Percentiles rank a stretch among this genome's conserved stretches.
phyloP scores from a whole-genome alignment of 225 moss, liverwort and hornwort genomes.

The Climacium dendroides region DNA sequence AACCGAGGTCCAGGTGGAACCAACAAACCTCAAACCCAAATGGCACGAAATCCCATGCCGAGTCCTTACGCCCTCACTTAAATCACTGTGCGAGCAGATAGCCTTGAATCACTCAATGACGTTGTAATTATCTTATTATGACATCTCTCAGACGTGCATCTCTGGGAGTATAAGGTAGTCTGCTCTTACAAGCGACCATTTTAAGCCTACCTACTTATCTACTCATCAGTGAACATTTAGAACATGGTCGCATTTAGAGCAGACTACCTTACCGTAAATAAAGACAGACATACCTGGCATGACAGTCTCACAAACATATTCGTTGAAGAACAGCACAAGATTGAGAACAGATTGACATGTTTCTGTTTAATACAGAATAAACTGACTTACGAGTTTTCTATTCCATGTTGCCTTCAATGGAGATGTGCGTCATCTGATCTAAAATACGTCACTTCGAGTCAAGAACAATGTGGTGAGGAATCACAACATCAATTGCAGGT shows the following conservation, averaged over 20 bases:
- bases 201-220: too few relatives aligned
- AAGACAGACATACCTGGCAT: neutral
- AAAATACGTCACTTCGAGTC: neutral
- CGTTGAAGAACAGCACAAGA: neutral
- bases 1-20: constrained; percentile 5
- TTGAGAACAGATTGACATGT: neutral
- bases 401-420: neutral
- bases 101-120: neutral
- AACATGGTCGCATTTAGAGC: too few relatives aligned
- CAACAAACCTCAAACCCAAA: constrained; percentile 40
- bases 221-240: too few relatives aligned
- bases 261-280: too few relatives aligned
- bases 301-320: neutral
- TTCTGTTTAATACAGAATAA: neutral
- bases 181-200: too few relatives aligned
- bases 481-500: neutral
- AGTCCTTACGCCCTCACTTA: constrained; percentile 38
- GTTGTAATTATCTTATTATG: neutral
- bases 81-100: neutral
- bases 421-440: neutral
- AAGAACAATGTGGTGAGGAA: neutral
- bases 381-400: neutral
- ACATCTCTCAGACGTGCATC: neutral
- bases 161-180: neutral
- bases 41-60: constrained; percentile 25